Percentiles rank a stretch among this genome's conserved stretches.
Evolutionary conservation across 805 yeast species (phyloP).

Genomic region (Wickerhamomyces bovis): DNA sequence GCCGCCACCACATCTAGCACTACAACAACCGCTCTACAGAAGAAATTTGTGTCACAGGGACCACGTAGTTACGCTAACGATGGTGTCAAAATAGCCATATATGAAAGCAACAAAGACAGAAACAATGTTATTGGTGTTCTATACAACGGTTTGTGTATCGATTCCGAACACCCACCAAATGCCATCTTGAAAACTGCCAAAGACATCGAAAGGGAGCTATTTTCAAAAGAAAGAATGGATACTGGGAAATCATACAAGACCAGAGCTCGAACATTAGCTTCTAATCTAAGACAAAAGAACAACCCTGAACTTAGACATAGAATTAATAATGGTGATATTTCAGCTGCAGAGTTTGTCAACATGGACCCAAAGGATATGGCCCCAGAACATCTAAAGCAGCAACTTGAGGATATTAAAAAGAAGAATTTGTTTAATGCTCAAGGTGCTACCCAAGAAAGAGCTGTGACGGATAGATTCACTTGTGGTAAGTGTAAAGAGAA

Average conservation of each 20-base stretch:
- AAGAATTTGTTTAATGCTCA: constrained; percentile 94
- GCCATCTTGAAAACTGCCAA: constrained; percentile 58
- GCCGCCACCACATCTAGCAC: constrained; percentile 3
- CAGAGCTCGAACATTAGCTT: constrained; percentile 78
- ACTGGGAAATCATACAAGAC: constrained; percentile 59
- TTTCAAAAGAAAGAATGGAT: constrained; percentile 49
- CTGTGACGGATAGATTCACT: constrained; percentile 92
- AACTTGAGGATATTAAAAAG: constrained; percentile 77
- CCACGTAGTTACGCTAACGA: constrained; percentile 81
- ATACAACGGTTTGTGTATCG: constrained; percentile 86
- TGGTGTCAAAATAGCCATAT: constrained; percentile 62
- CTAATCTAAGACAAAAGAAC: constrained; percentile 83
- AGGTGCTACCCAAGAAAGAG: constrained; percentile 93
- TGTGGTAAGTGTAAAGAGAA: constrained; percentile 98
- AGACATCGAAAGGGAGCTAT: constrained; percentile 70
- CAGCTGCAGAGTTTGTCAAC: constrained; percentile 57
- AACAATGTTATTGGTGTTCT: constrained; percentile 79
- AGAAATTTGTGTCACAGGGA: constrained; percentile 40
- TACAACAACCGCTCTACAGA: constrained; percentile 7
- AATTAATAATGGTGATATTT: constrained; percentile 60
- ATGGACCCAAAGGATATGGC: constrained; percentile 97
- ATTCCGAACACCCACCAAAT: constrained; percentile 55
- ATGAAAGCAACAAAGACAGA: constrained; percentile 66
- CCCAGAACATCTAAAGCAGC: constrained; percentile 81
- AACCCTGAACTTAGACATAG: constrained; percentile 78